Evolutionary conservation across 352 stramenopile genomes (phyloP).

Genomic region (Globisporangium middletonii): DNA sequence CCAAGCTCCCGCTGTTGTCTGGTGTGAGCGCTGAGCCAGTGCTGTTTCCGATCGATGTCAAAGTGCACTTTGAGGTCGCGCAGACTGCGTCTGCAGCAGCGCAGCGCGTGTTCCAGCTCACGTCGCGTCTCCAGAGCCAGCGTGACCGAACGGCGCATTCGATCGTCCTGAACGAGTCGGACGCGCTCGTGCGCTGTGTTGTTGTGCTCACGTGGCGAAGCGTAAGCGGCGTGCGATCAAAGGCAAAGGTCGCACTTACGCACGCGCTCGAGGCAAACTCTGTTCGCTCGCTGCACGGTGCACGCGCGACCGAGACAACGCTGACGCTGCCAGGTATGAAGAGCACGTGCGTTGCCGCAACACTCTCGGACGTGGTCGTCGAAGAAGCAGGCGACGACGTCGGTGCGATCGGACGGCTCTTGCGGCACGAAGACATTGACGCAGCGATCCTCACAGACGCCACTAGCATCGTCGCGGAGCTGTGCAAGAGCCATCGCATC

Average conservation of each 20-base stretch:
- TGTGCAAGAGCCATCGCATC: slow-evolving; percentile 21
- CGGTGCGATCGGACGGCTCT: slow-evolving; percentile 13
- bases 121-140: background rate
- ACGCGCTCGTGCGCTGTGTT: background rate
- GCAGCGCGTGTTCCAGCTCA: slow-evolving; percentile 6
- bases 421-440: slow-evolving; percentile 7
- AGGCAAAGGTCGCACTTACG: slow-evolving; percentile 3
- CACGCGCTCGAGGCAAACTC: background rate
- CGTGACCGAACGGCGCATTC: background rate
- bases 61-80: slow-evolving; percentile 2
- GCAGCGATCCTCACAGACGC: slow-evolving; percentile 9
- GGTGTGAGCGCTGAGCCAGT: background rate
- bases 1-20: background rate
- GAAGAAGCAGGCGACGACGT: slow-evolving; percentile 5
- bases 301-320: background rate
- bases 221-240: background rate
- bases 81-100: background rate
- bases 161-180: slow-evolving; percentile 5
- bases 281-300: background rate
- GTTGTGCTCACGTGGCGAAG: background rate
- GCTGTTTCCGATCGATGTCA: slow-evolving; percentile 4
- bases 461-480: slow-evolving; percentile 19
- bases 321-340: background rate
- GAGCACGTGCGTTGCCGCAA: background rate
- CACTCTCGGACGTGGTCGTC: slow-evolving; percentile 1